Evolutionary conservation across 345 rosid species (phyloP).

Genomic region (Populus deltoides): DNA sequence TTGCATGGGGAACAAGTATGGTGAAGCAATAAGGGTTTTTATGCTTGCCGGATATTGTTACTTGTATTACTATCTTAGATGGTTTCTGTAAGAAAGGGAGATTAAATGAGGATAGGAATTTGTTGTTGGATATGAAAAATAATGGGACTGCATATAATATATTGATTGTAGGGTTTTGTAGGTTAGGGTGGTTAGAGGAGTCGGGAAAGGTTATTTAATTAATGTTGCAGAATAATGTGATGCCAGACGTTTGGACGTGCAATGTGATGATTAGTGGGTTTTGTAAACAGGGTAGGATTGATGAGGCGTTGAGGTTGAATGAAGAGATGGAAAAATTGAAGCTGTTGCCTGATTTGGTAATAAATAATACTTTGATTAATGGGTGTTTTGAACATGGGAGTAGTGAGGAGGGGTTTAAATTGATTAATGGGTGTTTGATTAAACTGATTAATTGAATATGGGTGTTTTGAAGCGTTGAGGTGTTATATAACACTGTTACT

Average conservation of each 20-base stretch:
- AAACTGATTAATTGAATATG: constrained; percentile 55
- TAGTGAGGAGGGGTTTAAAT: constrained; percentile 45
- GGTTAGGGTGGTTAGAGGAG: constrained; percentile 67
- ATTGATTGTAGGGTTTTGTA: constrained; percentile 70
- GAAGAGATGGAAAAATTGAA: constrained; percentile 66
- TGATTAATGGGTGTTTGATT: constrained; percentile 38
- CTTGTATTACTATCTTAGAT: constrained; percentile 70
- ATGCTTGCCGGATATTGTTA: constrained; percentile 55
- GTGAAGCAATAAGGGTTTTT: constrained; percentile 47
- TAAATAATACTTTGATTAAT: constrained; percentile 73
- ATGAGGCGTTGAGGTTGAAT: constrained; percentile 54
- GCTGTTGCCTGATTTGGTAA: constrained; percentile 72
- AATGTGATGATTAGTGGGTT: constrained; percentile 64
- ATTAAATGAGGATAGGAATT: constrained; percentile 58
- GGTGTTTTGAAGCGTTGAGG: constrained; percentile 57
- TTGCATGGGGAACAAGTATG: constrained; percentile 59
- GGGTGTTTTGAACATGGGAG: constrained; percentile 56
- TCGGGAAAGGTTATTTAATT: constrained; percentile 60
- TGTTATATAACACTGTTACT: constrained; percentile 58
- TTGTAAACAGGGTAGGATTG: constrained; percentile 52
- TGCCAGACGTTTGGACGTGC: constrained; percentile 67
- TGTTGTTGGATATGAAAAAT: constrained; percentile 67
- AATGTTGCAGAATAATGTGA: constrained; percentile 53
- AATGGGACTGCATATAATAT: constrained; percentile 56
- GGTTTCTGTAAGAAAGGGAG: constrained; percentile 71